phyloP scores from a whole-genome alignment of 177 flowering plant genomes.

The Telopea speciosissima region DNA sequence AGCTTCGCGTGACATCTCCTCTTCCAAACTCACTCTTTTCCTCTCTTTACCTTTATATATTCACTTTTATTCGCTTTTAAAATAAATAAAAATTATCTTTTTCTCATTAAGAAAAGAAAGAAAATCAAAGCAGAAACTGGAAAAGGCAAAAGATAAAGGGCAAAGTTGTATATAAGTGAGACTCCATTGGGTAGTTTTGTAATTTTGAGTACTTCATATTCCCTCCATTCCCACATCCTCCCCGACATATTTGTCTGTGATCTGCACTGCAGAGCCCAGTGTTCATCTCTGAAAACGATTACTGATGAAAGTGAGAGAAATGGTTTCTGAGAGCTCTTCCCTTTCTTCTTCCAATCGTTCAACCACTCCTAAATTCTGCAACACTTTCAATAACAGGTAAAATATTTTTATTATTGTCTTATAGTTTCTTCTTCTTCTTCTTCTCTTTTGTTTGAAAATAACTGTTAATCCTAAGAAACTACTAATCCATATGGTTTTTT shows the following conservation, averaged over 20 bases:
- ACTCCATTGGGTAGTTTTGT: background rate
- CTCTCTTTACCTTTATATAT: too few relatives aligned
- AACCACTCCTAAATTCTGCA: constrained; percentile 29
- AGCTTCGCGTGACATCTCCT: background rate
- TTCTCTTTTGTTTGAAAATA: background rate
- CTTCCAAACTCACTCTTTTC: too few relatives aligned
- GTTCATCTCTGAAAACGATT: background rate
- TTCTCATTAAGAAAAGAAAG: too few relatives aligned
- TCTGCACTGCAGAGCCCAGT: too few relatives aligned
- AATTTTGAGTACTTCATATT: constrained; percentile 9
- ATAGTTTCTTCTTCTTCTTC: background rate
- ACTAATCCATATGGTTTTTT: too few relatives aligned
- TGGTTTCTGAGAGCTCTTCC: constrained; percentile 29
- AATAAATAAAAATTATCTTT: too few relatives aligned
- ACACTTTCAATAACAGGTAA: constrained; percentile 42
- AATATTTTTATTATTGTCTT: background rate
- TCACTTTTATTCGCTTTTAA: too few relatives aligned
- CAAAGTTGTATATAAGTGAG: background rate
- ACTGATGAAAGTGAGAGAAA: constrained; percentile 1
- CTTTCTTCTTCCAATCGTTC: constrained; percentile 24
- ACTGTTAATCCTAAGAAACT: background rate
- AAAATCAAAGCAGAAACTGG: background rate
- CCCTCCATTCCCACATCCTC: constrained; percentile 7
- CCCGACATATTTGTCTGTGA: background rate
- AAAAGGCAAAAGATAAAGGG: constrained; percentile 3